Conservation (phyloP, 2,329 filamentous ascomycete genomes). For the Aspergillus alliaceus region DNA sequence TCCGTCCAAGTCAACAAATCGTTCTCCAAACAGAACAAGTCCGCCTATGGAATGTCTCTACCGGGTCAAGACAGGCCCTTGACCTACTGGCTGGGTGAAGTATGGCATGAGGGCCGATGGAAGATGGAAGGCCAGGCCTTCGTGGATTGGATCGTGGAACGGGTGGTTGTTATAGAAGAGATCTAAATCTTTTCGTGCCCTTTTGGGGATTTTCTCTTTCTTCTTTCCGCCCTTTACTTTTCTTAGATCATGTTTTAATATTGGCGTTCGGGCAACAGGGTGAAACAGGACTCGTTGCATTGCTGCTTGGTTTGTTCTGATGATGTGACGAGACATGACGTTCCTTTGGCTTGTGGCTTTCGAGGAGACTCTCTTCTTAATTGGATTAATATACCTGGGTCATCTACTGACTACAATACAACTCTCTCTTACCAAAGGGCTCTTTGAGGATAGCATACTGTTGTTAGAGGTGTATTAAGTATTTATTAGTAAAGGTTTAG, state of each 20-base stretch:
- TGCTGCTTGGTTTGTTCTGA: not conserved
- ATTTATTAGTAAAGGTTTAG: no score
- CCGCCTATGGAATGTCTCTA: conserved; percentile 1
- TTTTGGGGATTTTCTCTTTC: not conserved
- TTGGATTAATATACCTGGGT: not conserved
- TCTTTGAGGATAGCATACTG: no score
- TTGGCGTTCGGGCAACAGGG: not conserved
- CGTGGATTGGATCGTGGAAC: conserved; percentile 42
- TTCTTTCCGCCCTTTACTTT: not conserved
- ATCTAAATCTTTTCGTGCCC: conserved; percentile 14
- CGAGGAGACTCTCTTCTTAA: not conserved
- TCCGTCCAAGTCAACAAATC: conserved; percentile 29
- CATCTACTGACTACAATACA: not conserved
- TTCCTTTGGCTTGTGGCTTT: conserved; percentile 5
- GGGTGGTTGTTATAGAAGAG: conserved; percentile 38
- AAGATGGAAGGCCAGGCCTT: conserved; percentile 42
- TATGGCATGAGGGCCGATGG: conserved; percentile 43
- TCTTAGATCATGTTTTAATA: not conserved
- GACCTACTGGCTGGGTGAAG: conserved; percentile 37
- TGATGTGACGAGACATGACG: conserved; percentile 10
- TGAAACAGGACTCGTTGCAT: not conserved
- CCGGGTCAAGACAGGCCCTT: conserved; percentile 23
- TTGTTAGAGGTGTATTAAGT: no score
- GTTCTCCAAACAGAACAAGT: conserved; percentile 15
- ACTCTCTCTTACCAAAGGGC: no score